A percentile compares a stretch with the other conserved stretches of the same genome.
These are phyloP conservation scores for Blastobotrys niveus DNA, from an alignment of 1,139 yeast species.

Conservation along the genomic window DNA sequence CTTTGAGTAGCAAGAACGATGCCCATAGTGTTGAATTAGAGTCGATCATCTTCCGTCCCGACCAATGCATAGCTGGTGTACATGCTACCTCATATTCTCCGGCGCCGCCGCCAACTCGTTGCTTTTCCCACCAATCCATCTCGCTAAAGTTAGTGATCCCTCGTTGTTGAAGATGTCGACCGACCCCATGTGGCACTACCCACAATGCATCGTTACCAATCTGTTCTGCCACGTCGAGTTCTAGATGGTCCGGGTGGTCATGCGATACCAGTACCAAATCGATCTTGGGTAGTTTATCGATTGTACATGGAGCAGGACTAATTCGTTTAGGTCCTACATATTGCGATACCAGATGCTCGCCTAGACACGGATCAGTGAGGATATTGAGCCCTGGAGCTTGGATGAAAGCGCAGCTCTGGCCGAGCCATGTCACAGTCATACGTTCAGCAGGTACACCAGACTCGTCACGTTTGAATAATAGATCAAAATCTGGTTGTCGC, in stretches of 20 bases:
- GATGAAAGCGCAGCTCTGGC: conserved; percentile 79
- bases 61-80: conserved; percentile 98
- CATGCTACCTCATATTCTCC: conserved; percentile 75
- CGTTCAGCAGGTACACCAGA: conserved; percentile 28
- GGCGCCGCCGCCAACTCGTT: conserved; percentile 35
- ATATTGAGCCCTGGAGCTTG: conserved; percentile 69
- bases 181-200: conserved; percentile 83
- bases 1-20: conserved; percentile 62
- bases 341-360: conserved; percentile 58
- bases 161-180: conserved; percentile 48
- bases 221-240: conserved; percentile 50
- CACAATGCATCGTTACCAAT: conserved; percentile 63
- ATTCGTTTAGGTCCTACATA: conserved; percentile 77
- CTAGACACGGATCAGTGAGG: conserved; percentile 79
- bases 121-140: conserved; percentile 88
- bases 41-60: conserved; percentile 74
- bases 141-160: conserved; percentile 56
- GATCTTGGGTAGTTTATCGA: conserved; percentile 59
- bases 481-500: conserved; percentile 51
- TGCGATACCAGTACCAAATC: conserved; percentile 79
- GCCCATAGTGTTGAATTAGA: conserved; percentile 84
- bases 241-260: conserved; percentile 93
- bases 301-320: conserved; percentile 60
- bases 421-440: conserved; percentile 79
- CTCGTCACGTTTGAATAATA: conserved; percentile 28